Evolutionary conservation across 371 early-diverging fungal genomes (phyloP).

Genomic region (Mortierella sp.): DNA sequence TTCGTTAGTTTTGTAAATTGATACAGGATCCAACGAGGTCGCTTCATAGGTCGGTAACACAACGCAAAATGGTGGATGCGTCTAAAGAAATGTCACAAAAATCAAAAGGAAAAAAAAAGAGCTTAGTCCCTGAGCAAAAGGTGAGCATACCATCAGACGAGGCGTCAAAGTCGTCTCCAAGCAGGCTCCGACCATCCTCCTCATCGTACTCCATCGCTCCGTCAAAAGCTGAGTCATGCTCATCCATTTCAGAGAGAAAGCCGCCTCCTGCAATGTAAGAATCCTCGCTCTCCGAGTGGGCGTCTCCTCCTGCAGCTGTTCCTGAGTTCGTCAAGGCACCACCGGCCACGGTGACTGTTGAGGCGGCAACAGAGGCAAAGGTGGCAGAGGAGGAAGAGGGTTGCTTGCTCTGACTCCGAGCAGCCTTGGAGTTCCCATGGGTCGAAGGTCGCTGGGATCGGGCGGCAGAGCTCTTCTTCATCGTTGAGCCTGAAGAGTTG

Average conservation of each 20-base stretch:
- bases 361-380: neutral
- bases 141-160: slow-evolving; percentile 44
- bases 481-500: slow-evolving; percentile 18
- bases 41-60: neutral
- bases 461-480: slow-evolving; percentile 23
- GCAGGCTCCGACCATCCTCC: slow-evolving; percentile 52
- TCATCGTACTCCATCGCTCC: slow-evolving; percentile 56
- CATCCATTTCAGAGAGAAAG: slow-evolving; percentile 56
- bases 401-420: slow-evolving; percentile 24
- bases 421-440: slow-evolving; percentile 6
- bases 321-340: neutral
- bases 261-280: slow-evolving; percentile 45
- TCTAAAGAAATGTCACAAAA: neutral
- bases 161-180: slow-evolving; percentile 57
- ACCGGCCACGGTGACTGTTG: slow-evolving; percentile 1
- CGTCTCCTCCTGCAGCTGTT: neutral
- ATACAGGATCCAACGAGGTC: too few relatives aligned
- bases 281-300: slow-evolving; percentile 45
- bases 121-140: neutral
- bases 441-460: slow-evolving; percentile 18
- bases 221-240: slow-evolving; percentile 55
- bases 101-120: slow-evolving; percentile 7
- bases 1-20: neutral
- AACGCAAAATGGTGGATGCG: neutral
- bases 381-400: neutral